A percentile compares a stretch with the other conserved stretches of the same genome.
Evolutionary conservation across 768 basidiomycete genomes (phyloP).

Genomic region (Sporobolomyces phaffii): DNA sequence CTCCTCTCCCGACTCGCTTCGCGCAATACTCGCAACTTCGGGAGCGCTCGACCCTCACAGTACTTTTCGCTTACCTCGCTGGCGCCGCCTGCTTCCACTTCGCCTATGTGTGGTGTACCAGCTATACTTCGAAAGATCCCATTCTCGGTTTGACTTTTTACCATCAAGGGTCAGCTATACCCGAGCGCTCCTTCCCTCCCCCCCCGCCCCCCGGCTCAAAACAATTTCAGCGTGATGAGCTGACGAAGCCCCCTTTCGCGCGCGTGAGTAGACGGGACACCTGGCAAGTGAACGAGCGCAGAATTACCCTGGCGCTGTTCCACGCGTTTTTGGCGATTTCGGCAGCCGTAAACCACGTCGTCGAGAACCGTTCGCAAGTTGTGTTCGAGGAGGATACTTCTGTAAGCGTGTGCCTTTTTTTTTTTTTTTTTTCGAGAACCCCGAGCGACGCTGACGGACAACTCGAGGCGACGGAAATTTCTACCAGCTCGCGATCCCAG

Average conservation of each 20-base stretch:
- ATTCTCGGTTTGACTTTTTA: slow-evolving; percentile 19
- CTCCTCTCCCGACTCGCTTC: slow-evolving; percentile 23
- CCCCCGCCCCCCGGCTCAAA: too few relatives aligned
- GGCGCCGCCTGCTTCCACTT: neutral
- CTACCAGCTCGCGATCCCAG: slow-evolving; percentile 24
- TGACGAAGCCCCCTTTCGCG: too few relatives aligned
- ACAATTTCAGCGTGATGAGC: too few relatives aligned
- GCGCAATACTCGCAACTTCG: slow-evolving; percentile 8
- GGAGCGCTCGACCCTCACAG: neutral
- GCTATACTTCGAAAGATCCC: slow-evolving; percentile 2
- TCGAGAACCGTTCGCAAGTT: slow-evolving; percentile 11
- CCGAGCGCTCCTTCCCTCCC: neutral
- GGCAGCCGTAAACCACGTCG: slow-evolving; percentile 18
- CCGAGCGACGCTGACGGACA: too few relatives aligned
- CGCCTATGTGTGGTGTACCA: slow-evolving; percentile 24
- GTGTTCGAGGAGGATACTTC: slow-evolving; percentile 21
- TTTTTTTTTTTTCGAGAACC: neutral
- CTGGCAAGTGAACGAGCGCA: slow-evolving; percentile 35
- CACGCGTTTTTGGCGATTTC: slow-evolving; percentile 9
- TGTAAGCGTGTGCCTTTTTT: too few relatives aligned
- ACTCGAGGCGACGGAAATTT: too few relatives aligned
- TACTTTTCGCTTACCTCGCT: slow-evolving; percentile 17
- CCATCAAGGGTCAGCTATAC: slow-evolving; percentile 30
- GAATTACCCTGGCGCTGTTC: slow-evolving; percentile 16
- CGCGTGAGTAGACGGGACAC: slow-evolving; percentile 33